Percentiles rank a stretch among this genome's conserved stretches.
Evolutionary conservation across 2,329 filamentous ascomycete genomes (phyloP).

Genomic region (Aplosporella prunicola): DNA sequence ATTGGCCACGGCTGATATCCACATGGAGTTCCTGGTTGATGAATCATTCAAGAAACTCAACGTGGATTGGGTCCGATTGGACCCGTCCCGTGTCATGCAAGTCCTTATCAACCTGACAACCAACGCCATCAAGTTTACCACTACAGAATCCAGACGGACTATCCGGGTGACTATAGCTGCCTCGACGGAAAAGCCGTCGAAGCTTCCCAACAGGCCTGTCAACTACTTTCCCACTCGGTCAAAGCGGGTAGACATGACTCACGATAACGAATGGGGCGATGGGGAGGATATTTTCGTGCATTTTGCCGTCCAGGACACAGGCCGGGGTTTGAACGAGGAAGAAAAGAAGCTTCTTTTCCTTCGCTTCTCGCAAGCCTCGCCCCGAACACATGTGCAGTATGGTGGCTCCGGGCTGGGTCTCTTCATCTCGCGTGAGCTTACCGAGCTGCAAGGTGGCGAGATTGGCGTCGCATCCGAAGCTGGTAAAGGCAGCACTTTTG

Average conservation of each 20-base stretch:
- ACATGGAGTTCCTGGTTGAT: conserved; percentile 55
- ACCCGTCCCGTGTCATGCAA: conserved; percentile 66
- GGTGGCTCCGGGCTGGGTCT: conserved; percentile 70
- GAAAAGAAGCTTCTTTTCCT: conserved; percentile 70
- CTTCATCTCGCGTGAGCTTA: conserved; percentile 71
- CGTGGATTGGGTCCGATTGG: conserved; percentile 61
- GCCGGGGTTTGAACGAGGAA: conserved; percentile 59
- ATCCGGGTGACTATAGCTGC: conserved; percentile 60
- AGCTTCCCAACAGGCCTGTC: conserved; percentile 37
- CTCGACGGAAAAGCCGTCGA: conserved; percentile 45
- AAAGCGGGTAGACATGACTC: conserved; percentile 36
- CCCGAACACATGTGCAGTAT: conserved; percentile 67
- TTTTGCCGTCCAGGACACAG: conserved; percentile 69
- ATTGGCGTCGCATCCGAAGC: conserved; percentile 63
- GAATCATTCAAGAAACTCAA: conserved; percentile 48
- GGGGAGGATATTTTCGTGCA: conserved; percentile 58
- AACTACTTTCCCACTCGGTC: conserved; percentile 53
- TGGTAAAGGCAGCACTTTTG: conserved; percentile 63
- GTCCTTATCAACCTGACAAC: conserved; percentile 73
- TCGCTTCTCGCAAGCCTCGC: conserved; percentile 68
- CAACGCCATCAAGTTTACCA: conserved; percentile 77
- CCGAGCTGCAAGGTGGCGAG: conserved; percentile 69
- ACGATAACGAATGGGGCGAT: conserved; percentile 57
- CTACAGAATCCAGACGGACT: conserved; percentile 49
- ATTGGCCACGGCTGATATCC: conserved; percentile 58